These are phyloP conservation scores for Diaporthe amygdali DNA, from an alignment of 2,329 filamentous ascomycete species.

Conservation along the genomic window DNA sequence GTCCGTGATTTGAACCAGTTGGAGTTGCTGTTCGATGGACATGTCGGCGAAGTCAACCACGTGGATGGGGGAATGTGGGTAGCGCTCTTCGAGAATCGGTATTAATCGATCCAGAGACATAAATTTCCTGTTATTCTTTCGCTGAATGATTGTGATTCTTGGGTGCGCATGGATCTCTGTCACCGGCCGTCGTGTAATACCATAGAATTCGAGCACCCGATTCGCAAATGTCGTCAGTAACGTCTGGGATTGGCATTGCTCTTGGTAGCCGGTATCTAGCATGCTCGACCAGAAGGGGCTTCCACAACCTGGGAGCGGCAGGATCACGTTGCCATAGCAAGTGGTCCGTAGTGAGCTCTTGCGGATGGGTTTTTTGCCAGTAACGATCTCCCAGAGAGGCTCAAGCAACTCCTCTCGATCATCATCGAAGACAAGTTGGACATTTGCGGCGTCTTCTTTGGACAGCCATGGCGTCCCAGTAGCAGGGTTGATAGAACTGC, in stretches of 20 bases:
- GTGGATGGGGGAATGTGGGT: background rate
- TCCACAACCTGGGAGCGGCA: constrained; percentile 31
- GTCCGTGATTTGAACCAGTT: background rate
- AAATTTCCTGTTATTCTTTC: background rate
- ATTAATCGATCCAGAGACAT: background rate
- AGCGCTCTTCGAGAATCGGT: background rate
- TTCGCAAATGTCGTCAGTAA: constrained; percentile 3
- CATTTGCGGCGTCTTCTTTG: constrained; percentile 21
- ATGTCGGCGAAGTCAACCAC: constrained; percentile 11
- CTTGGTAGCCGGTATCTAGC: constrained; percentile 18
- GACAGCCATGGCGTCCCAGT: constrained; percentile 30
- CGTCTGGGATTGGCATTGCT: constrained; percentile 16
- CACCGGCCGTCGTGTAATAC: background rate
- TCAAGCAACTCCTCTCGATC: constrained; percentile 27
- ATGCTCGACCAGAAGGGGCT: constrained; percentile 33
- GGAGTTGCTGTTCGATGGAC: background rate
- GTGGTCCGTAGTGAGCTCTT: constrained; percentile 27
- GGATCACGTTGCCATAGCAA: constrained; percentile 32
- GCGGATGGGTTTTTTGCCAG: constrained; percentile 29
- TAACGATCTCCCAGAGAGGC: constrained; percentile 31
- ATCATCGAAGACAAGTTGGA: constrained; percentile 31
- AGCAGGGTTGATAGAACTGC: constrained; percentile 28
- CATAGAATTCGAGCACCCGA: background rate
- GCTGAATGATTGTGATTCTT: background rate
- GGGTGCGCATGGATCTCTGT: background rate